phyloP scores from a whole-genome alignment of 768 basidiomycete species.

The Zangia roseola region DNA sequence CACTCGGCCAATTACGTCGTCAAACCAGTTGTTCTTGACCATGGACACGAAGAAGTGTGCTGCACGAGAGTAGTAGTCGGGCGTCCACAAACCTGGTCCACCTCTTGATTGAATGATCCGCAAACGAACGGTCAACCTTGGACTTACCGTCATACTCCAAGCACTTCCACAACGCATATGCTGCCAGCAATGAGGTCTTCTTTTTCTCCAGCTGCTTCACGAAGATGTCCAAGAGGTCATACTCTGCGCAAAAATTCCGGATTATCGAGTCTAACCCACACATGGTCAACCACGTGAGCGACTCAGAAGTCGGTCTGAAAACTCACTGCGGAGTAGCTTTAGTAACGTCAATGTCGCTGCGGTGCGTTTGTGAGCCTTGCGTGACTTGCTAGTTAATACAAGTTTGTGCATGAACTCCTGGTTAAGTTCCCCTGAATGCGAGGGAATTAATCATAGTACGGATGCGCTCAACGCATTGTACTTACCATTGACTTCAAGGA shows the following conservation, averaged over 20 bases:
- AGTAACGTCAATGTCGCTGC: slow-evolving; percentile 7
- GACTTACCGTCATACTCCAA: not conserved
- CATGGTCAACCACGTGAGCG: not conserved
- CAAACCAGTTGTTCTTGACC: slow-evolving; percentile 15
- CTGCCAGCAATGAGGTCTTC: slow-evolving; percentile 4
- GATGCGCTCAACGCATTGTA: no score
- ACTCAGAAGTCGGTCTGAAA: no score
- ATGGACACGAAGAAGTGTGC: not conserved
- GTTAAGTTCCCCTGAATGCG: not conserved
- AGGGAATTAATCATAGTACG: not conserved
- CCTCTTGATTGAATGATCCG: not conserved
- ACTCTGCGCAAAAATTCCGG: not conserved
- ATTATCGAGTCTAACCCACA: not conserved
- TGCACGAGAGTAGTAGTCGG: not conserved
- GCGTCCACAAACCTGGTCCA: not conserved
- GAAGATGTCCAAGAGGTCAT: not conserved
- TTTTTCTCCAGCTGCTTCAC: not conserved
- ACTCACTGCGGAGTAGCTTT: slow-evolving; percentile 10
- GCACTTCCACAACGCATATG: slow-evolving; percentile 7
- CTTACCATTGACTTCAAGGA: not conserved
- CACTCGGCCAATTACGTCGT: slow-evolving; percentile 9
- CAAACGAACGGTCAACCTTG: not conserved
- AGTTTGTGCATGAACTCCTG: not conserved
- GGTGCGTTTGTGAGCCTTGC: not conserved
- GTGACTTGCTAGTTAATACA: not conserved